Conservation (phyloP, 345 rosid species). For the Iberis pinnata region DNA sequence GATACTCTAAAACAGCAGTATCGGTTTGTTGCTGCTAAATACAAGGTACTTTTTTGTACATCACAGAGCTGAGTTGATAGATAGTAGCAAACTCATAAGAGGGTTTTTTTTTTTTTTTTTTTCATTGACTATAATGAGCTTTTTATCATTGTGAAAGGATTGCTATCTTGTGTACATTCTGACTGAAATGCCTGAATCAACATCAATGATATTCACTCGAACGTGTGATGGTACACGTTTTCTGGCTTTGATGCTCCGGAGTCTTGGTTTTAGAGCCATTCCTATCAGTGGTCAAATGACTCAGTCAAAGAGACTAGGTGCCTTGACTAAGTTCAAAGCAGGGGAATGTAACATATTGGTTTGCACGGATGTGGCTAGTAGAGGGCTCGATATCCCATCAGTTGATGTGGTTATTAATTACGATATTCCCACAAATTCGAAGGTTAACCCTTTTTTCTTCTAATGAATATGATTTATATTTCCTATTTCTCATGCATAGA, state of each 20-base stretch:
- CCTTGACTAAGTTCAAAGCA: constrained; percentile 86
- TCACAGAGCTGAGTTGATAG: not conserved
- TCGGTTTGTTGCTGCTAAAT: constrained; percentile 65
- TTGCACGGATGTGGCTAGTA: constrained; percentile 94
- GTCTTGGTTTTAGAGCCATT: constrained; percentile 83
- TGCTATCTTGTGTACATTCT: constrained; percentile 84
- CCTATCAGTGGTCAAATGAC: constrained; percentile 97
- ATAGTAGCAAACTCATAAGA: not conserved
- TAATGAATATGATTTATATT: too few species aligned
- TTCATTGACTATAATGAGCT: not conserved
- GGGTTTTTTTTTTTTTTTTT: constrained; percentile 7
- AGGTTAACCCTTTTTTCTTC: constrained; percentile 18
- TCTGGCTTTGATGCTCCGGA: constrained; percentile 70
- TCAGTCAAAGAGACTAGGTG: constrained; percentile 95
- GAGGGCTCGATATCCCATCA: constrained; percentile 95
- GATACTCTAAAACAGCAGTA: constrained; percentile 85
- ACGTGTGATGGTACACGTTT: constrained; percentile 81
- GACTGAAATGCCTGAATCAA: constrained; percentile 60
- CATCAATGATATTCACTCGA: constrained; percentile 90
- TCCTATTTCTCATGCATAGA: not conserved
- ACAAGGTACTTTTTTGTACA: constrained; percentile 49
- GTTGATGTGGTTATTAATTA: constrained; percentile 96
- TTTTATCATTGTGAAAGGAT: constrained; percentile 44
- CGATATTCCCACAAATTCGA: constrained; percentile 63
- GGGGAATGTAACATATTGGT: constrained; percentile 89